Percentiles rank a stretch among this genome's conserved stretches.
Conservation (phyloP, 306 rosid genomes). For the Inga leiocalycina region DNA sequence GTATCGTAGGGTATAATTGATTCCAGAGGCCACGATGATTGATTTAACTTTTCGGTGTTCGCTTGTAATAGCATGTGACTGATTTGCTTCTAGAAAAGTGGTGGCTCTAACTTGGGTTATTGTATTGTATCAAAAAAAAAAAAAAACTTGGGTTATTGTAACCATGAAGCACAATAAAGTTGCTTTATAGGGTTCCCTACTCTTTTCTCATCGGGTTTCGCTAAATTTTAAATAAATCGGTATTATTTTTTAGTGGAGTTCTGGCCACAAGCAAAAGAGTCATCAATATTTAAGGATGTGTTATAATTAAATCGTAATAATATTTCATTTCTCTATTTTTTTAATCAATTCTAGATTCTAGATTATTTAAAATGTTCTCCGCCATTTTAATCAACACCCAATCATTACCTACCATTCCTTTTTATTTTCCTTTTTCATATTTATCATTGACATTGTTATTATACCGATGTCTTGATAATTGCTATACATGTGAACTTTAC, state of each 20-base stretch:
- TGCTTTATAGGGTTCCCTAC: conserved; percentile 54
- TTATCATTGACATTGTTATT: conserved; percentile 12
- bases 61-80: conserved; percentile 26
- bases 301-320: conserved; percentile 6
- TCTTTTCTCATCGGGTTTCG: conserved; percentile 33
- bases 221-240: conserved; percentile 15
- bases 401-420: neutral
- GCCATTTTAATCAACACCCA: neutral
- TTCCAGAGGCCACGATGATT: conserved; percentile 23
- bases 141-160: conserved; percentile 41
- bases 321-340: neutral
- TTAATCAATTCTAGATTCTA: neutral
- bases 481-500: neutral
- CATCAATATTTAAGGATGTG: neutral
- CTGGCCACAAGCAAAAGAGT: neutral
- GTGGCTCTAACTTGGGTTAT: conserved; percentile 40
- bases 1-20: neutral
- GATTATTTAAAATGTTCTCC: neutral
- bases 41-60: conserved; percentile 35
- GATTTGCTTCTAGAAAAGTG: conserved; percentile 38
- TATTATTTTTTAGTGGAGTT: neutral
- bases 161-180: conserved; percentile 49
- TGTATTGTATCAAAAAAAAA: too few species aligned
- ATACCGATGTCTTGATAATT: neutral
- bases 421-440: neutral